These are phyloP conservation scores for Pistacia atlantica DNA, from an alignment of 345 rosid species.

Conservation along the genomic window DNA sequence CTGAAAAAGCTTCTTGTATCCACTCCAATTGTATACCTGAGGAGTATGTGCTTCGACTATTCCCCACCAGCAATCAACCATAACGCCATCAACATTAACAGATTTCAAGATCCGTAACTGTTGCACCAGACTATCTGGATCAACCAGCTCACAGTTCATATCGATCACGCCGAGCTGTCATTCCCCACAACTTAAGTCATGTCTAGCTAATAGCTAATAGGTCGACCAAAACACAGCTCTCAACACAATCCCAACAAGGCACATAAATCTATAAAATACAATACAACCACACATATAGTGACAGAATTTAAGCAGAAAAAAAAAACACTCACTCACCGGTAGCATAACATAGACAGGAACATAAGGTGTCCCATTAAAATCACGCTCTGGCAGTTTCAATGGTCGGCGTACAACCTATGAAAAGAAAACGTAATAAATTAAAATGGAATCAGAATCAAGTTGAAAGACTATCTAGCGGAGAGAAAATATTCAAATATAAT, in stretches of 20 bases:
- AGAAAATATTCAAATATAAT: no score
- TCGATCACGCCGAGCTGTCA: conserved; percentile 73
- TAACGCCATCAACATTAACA: conserved; percentile 80
- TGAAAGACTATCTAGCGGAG: background rate
- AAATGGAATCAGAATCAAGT: background rate
- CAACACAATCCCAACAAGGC: background rate
- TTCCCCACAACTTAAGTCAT: conserved; percentile 19
- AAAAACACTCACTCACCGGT: conserved; percentile 52
- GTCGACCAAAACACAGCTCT: background rate
- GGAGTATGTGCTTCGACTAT: conserved; percentile 83
- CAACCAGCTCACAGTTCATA: conserved; percentile 71
- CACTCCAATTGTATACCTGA: conserved; percentile 78
- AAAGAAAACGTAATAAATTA: background rate
- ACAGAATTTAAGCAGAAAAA: background rate
- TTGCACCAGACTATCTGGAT: conserved; percentile 62
- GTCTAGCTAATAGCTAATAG: background rate
- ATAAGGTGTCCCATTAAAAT: conserved; percentile 72
- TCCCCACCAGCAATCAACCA: conserved; percentile 99
- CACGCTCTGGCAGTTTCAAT: conserved; percentile 57
- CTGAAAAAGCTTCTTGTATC: conserved; percentile 79
- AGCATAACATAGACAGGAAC: conserved; percentile 96
- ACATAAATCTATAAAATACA: background rate
- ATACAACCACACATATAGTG: background rate
- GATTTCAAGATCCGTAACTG: conserved; percentile 69
- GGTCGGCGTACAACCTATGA: conserved; percentile 29